These are phyloP conservation scores for Ustilago tritici DNA, from an alignment of 1,284 basidiomycete genomes.

Conservation along the genomic window DNA sequence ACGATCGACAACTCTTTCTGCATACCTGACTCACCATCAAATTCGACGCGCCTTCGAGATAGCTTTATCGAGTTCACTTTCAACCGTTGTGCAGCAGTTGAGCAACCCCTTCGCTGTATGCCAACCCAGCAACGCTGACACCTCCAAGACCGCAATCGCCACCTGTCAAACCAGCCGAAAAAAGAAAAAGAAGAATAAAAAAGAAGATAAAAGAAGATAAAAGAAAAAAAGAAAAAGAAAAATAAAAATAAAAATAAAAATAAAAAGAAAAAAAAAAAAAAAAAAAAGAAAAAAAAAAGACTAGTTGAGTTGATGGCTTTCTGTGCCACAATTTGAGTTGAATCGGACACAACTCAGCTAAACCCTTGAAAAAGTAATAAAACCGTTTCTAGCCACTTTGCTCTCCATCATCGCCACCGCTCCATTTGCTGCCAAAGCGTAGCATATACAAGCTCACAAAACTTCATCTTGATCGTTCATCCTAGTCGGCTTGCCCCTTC, in stretches of 20 bases:
- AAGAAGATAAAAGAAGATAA: no score
- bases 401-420: not conserved
- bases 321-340: not conserved
- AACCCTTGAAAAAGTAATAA: not conserved
- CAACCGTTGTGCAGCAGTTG: not conserved
- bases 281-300: not conserved
- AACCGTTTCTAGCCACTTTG: not conserved
- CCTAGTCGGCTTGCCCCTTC: not conserved
- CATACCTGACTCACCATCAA: not conserved
- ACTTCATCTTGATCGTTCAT: not conserved
- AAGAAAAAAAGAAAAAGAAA: no score
- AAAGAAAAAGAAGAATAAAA: no score
- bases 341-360: not conserved
- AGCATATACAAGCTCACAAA: not conserved
- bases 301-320: not conserved
- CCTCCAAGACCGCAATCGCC: not conserved
- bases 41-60: not conserved
- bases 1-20: not conserved
- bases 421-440: not conserved
- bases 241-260: not conserved
- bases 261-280: not conserved
- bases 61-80: not conserved
- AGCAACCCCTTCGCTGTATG: not conserved
- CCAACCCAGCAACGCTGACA: not conserved
- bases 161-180: not conserved